Base-by-base conservation (phyloP, 1,284 basidiomycete genomes). In the Coriolopsis trogii region DNA sequence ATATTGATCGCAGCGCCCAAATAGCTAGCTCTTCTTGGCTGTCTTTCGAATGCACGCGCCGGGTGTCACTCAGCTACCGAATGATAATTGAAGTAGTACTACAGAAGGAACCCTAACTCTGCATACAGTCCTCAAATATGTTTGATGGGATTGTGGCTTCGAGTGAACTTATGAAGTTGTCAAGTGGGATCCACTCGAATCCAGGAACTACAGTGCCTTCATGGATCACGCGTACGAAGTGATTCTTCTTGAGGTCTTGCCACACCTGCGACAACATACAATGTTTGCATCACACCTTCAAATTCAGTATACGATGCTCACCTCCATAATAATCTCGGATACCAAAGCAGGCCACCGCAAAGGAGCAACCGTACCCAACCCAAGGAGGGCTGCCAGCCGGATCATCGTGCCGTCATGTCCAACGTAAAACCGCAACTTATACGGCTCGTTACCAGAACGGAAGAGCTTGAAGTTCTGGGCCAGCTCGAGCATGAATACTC, bases 361-460 rank as follows among this genome's bases (percentile, higher is more conserved):
- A 2, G 65, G 63, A 7, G 60, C 56, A 9, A 56, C 53, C 31
- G 62, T 66, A 13, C 76, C 77, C 15, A 80, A 61, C 6, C 78
- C 77, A 2, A 81, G 67, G 12, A 74, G 72, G 1, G 77, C 64
- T 6, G 77, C 76, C 5, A 81, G 73, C 25, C 78, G 71, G 45
- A 81, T 72, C 71, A 81, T 76, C 6, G 76, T 72, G 4, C 78
- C 77, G 51, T 81, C 79, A 49, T 81, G 79, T 4, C 77, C 79
- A 8, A 80, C 73, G 44, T 77, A 76, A 49, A 80, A 70, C 29
- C 67, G 67, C 25, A 77, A 46, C 50, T 73, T 77, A 63, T 71
- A 64, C 1, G 61, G 58, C 42, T 76, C 74, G 12, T 55, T 47
- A 1, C 70, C 73, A 18, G 58, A 51, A 20, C 65, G 61, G 58